Evolutionary conservation across 2,329 filamentous ascomycete genomes (phyloP).

Genomic region (Teratosphaeria epicoccoides): DNA sequence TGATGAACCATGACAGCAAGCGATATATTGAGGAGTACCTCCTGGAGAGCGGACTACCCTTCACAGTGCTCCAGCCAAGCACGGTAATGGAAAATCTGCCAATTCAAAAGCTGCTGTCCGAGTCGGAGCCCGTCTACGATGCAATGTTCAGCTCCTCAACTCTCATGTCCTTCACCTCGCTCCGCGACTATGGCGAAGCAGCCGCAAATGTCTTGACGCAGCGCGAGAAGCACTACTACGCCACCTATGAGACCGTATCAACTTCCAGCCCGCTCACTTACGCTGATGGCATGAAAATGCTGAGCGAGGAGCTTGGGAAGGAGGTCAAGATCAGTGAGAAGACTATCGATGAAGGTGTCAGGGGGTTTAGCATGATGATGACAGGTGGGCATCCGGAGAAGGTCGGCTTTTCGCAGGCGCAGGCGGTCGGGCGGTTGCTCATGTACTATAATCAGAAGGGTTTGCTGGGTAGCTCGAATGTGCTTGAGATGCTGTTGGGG

Average conservation of each 20-base stretch:
- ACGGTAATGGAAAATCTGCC: constrained; percentile 27
- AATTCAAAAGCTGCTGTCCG: constrained; percentile 10
- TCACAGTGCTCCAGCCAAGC: constrained; percentile 28
- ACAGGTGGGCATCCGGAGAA: constrained; percentile 1
- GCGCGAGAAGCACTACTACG: constrained; percentile 20
- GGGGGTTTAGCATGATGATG: constrained; percentile 7
- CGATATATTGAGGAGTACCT: constrained; percentile 27
- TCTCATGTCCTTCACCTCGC: constrained; percentile 19
- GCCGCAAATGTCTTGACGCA: constrained; percentile 15
- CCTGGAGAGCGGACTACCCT: constrained; percentile 25
- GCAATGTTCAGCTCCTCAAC: constrained; percentile 14
- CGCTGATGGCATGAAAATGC: constrained; percentile 11
- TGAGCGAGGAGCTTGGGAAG: constrained; percentile 17
- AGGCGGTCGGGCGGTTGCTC: constrained; percentile 9
- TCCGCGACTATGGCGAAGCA: constrained; percentile 20
- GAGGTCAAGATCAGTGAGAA: constrained; percentile 13
- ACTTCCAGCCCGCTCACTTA: constrained; percentile 13
- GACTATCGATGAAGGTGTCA: constrained; percentile 13
- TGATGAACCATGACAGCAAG: constrained; percentile 30
- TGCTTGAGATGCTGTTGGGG: constrained; percentile 13
- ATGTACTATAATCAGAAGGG: constrained; percentile 15
- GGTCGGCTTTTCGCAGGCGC: constrained; percentile 4
- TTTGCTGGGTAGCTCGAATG: constrained; percentile 13
- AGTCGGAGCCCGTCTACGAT: constrained; percentile 15
- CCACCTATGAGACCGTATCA: constrained; percentile 18